Base-by-base conservation (phyloP, 2,329 filamentous ascomycete species). In the Sordariomycetes sp. region DNA sequence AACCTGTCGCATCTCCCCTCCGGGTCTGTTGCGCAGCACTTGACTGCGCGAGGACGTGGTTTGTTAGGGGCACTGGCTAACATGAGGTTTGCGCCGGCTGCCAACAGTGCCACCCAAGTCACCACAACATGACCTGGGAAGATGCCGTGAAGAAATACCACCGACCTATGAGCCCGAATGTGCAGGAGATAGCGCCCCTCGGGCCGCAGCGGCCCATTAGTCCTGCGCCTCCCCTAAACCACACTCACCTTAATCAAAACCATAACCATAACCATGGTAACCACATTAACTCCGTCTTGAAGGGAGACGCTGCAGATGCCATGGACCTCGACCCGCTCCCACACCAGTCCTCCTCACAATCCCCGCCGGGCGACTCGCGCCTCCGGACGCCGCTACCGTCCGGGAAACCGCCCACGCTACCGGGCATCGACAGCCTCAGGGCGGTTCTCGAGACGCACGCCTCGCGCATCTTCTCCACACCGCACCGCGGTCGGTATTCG, bases 121-220 rank as follows among this genome's bases (percentile, higher is more conserved):
- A 83, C 64, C 79, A 81, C 61, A 77, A 77, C 61, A 78, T 81
- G 77, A 80, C 76, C 12, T 83, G 79, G 79, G 78, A 81, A 64
- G 78, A 82, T 60, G 76, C 79, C 17, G 71, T 77, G 53, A 71
- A 69, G 63, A 81, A 80, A 62, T 82, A 79, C 57, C 69, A 73
- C 66, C 73, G 75, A 58, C 74, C 76, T 48, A 73, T 76, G 58
- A 81, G 78, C 62, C 77, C 78, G 35, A 69, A 67, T 32, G 69
- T 78, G 53, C 76, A 76, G 59, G 77, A 80, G 25, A 74, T 79
- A 52, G 71, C 73, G 34, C 72, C 69, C 22, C 61, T 70, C 20
- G 65, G 72, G 36, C 66, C 68, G 54, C 74, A 69, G 58, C 70
- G 72, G 36, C 73, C 72, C 17, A 69, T 79, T 59, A 80, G 77